These are phyloP conservation scores for Cucurbita maxima DNA, from an alignment of 306 rosid species.

Conservation along the genomic window DNA sequence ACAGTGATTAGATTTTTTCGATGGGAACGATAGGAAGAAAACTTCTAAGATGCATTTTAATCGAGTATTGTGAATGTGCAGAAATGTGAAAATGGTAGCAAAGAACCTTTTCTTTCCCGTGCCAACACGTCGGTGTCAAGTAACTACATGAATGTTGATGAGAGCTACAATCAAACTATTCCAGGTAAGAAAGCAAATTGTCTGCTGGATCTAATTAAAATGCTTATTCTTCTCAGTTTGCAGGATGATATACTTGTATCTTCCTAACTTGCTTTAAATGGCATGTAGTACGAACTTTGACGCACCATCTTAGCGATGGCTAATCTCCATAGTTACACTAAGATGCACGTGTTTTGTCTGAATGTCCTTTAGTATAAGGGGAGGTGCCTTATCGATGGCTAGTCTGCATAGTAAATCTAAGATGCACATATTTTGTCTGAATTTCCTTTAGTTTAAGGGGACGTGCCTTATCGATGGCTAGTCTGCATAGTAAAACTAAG, in stretches of 20 bases:
- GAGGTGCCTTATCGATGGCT: too few species aligned
- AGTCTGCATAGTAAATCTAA: too few species aligned
- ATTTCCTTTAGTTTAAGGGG: too few species aligned
- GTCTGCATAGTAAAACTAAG: too few species aligned
- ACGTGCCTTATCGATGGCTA: too few species aligned
- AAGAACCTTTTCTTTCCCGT: conserved; percentile 29
- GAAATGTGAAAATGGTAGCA: conserved; percentile 35
- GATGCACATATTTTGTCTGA: too few species aligned
- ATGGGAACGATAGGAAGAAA: background rate
- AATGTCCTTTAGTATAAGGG: too few species aligned
- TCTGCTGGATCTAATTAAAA: background rate
- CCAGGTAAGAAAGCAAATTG: conserved; percentile 49
- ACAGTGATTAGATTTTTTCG: conserved; percentile 1
- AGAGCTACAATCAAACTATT: conserved; percentile 40
- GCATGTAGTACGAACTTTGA: background rate
- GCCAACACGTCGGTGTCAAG: conserved; percentile 28
- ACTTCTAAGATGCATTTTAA: background rate
- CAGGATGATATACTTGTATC: background rate
- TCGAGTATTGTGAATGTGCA: conserved; percentile 25
- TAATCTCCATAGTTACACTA: background rate
- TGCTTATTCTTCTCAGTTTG: background rate
- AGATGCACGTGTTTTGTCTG: background rate
- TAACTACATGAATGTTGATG: conserved; percentile 36
- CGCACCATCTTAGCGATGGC: background rate
- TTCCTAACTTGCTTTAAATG: background rate